Evolutionary conservation across 1,284 basidiomycete species (phyloP), one percentile per base, ranked within the genome.

Genomic region (Malassezia nana): DNA sequence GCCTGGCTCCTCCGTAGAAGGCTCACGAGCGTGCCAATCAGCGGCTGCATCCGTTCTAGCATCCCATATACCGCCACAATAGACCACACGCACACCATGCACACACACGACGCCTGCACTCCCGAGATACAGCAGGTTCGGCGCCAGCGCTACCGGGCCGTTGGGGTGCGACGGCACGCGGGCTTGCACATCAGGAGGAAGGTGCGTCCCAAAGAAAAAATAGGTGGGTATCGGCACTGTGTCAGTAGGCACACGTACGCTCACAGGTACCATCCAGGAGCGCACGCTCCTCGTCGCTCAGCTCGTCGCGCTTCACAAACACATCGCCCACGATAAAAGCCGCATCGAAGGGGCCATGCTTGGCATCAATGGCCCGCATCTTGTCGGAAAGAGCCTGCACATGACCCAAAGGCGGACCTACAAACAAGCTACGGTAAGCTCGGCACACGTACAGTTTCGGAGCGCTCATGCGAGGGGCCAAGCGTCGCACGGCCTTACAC

Each of bases 321-420:
- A 96, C 86, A 76, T 98, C 90, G 5, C 92, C 91, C 3, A 82
- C 78, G 62, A 89, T 85, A 40, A 98, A 79, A 16, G 86, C 82
- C 31, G 89, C 81, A 65, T 89, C 84, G 71, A 98, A 98, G 65
- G 88, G 89, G 51, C 91, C 91, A 76, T 96, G 87, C 75, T 95
- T 96, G 53, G 82, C 79, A 76, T 98, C 83, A 66, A 96, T 91
- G 18, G 83, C 79, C 48, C 82, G 83, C 60, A 94, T 81, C 78
- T 94, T 96, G 50, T 81, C 73, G 63, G 88, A 84, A 15, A 94
- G 77, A 13, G 83, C 81, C 35, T 77, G 75, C 63, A 95, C 82
- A 0, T 82, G 81, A 12, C 89, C 89, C n/a, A 80, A 77, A 12
- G 86, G 83, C 31, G 90, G 83, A 2, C 91, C 92, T 38, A 94